Evolutionary conservation across 108 stramenopile genomes (phyloP).

Genomic region (Nitzschia sp.): DNA sequence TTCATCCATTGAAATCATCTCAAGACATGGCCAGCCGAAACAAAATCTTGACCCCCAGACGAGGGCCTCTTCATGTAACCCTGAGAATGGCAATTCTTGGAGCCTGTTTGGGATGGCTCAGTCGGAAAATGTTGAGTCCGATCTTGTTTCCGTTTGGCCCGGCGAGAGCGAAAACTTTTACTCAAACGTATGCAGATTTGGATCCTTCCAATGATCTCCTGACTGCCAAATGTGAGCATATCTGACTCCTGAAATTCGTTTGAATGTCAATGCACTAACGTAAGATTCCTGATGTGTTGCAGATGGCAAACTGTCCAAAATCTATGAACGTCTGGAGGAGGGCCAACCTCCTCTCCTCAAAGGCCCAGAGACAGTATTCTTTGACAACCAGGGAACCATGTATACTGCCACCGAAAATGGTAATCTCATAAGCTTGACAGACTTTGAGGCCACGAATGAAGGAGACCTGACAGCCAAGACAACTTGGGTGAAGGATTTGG

Average conservation of each 20-base stretch:
- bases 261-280: neutral
- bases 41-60: neutral
- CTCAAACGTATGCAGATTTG: neutral
- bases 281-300: neutral
- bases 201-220: conserved; percentile 33
- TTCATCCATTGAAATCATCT: neutral
- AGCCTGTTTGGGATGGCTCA: conserved; percentile 21
- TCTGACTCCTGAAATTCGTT: neutral
- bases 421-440: conserved; percentile 44
- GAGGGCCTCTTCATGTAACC: conserved; percentile 5
- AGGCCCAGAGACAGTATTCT: conserved; percentile 61
- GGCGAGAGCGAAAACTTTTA: neutral
- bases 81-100: conserved; percentile 5
- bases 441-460: conserved; percentile 19
- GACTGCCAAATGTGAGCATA: conserved; percentile 20
- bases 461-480: conserved; percentile 39
- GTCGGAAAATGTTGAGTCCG: neutral
- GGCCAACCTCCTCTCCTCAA: conserved; percentile 39
- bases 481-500: conserved; percentile 47
- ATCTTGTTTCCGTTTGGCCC: conserved; percentile 23
- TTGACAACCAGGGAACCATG: conserved; percentile 49
- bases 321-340: conserved; percentile 47
- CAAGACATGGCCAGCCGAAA: neutral
- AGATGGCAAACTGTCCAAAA: conserved; percentile 52
- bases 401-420: conserved; percentile 55